Conservation (phyloP, 345 rosid species). For the Clausena lansium region DNA sequence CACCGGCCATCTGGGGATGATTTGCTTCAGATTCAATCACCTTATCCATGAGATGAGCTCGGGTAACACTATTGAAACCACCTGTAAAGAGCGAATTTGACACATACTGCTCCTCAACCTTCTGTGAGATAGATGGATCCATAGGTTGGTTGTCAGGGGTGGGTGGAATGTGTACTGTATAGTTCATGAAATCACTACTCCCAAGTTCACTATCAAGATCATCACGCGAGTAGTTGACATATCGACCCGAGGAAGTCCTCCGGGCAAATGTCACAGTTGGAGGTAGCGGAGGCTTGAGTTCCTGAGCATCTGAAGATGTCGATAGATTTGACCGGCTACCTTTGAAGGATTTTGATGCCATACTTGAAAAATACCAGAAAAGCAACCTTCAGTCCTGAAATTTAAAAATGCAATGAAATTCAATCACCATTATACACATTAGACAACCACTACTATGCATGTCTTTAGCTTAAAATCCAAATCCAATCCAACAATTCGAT, state of each 20-base stretch:
- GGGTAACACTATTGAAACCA: conserved; percentile 79
- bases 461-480: neutral
- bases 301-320: conserved; percentile 55
- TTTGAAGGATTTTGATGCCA: conserved; percentile 71
- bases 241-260: conserved; percentile 85
- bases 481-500: neutral
- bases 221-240: conserved; percentile 85
- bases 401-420: conserved; percentile 14
- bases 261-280: conserved; percentile 68
- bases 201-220: conserved; percentile 93
- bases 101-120: conserved; percentile 96
- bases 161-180: conserved; percentile 89
- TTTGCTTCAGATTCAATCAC: conserved; percentile 85
- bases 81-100: conserved; percentile 93
- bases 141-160: conserved; percentile 96
- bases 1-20: conserved; percentile 99
- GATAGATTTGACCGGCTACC: conserved; percentile 63
- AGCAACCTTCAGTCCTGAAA: conserved; percentile 40
- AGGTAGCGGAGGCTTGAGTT: conserved; percentile 63
- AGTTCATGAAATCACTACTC: conserved; percentile 66
- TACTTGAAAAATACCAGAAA: conserved; percentile 24
- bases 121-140: conserved; percentile 90
- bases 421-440: neutral
- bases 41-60: conserved; percentile 97
- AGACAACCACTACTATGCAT: neutral